phyloP scores from a whole-genome alignment of 2,329 filamentous ascomycete species.

The Apiospora aurea region DNA sequence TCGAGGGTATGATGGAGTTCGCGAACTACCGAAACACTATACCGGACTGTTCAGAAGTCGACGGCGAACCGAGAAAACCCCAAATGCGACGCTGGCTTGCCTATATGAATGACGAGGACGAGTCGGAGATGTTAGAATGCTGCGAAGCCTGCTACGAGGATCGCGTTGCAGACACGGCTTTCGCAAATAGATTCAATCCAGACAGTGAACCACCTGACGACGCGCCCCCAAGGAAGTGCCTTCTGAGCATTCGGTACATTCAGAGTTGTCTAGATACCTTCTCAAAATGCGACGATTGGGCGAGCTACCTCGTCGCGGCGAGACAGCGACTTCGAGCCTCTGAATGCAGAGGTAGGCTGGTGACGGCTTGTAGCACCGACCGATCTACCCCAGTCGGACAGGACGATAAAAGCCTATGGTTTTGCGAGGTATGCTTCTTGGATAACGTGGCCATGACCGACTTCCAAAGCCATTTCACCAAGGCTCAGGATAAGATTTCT shows the following conservation, averaged over 20 bases:
- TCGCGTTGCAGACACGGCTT: slow-evolving; percentile 6
- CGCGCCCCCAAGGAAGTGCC: background rate
- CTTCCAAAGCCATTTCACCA: slow-evolving; percentile 2
- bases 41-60: background rate
- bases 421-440: slow-evolving; percentile 26
- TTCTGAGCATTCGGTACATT: background rate
- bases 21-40: background rate
- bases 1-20: background rate
- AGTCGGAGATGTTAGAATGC: background rate
- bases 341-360: background rate
- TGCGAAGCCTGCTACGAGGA: slow-evolving; percentile 26
- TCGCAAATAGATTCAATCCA: slow-evolving; percentile 15
- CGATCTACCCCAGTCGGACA: background rate
- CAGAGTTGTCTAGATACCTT: background rate
- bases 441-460: slow-evolving; percentile 13
- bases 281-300: background rate
- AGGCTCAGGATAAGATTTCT: background rate
- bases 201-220: background rate
- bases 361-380: background rate
- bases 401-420: background rate
- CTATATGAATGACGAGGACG: background rate
- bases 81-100: background rate
- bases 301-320: background rate
- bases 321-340: slow-evolving; percentile 4
- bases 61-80: background rate